phyloP scores from a whole-genome alignment of 768 basidiomycete genomes.

The Mrakia gelida region DNA sequence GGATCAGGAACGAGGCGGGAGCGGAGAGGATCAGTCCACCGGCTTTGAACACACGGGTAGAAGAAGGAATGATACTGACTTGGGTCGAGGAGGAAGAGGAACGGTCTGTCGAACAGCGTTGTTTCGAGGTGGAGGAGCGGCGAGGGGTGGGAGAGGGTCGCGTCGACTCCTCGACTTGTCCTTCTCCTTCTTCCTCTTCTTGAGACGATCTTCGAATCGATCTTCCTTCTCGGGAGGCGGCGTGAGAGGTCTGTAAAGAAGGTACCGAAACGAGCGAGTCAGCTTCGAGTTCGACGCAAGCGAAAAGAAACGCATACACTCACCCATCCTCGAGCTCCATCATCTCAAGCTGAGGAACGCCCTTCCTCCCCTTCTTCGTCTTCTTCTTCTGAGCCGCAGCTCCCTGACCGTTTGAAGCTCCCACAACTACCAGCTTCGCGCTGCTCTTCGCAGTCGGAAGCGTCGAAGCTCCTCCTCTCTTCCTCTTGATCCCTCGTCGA shows the following conservation, averaged over 20 bases:
- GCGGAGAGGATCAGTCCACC: not conserved
- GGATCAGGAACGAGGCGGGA: not conserved
- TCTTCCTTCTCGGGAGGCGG: not conserved
- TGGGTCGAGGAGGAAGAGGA: not conserved
- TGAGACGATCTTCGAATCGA: not conserved
- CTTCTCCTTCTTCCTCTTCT: not conserved
- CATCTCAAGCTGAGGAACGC: not conserved
- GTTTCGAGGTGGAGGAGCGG: slow-evolving; percentile 1
- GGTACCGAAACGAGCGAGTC: not conserved
- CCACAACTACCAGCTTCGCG: not conserved
- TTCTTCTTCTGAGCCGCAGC: not conserved
- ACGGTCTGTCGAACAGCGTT: not conserved
- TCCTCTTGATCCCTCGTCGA: not conserved
- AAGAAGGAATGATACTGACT: not conserved
- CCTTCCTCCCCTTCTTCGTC: not conserved
- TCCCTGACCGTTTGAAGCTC: not conserved
- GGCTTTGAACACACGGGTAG: no score
- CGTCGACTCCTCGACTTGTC: not conserved
- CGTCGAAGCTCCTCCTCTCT: not conserved
- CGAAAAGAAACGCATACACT: not conserved
- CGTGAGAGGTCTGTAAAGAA: not conserved
- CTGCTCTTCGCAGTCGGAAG: not conserved
- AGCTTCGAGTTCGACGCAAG: not conserved
- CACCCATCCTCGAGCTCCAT: not conserved
- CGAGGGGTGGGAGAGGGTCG: not conserved